Base-by-base conservation (phyloP, 1,139 yeast genomes). In the Blastobotrys persicus region DNA sequence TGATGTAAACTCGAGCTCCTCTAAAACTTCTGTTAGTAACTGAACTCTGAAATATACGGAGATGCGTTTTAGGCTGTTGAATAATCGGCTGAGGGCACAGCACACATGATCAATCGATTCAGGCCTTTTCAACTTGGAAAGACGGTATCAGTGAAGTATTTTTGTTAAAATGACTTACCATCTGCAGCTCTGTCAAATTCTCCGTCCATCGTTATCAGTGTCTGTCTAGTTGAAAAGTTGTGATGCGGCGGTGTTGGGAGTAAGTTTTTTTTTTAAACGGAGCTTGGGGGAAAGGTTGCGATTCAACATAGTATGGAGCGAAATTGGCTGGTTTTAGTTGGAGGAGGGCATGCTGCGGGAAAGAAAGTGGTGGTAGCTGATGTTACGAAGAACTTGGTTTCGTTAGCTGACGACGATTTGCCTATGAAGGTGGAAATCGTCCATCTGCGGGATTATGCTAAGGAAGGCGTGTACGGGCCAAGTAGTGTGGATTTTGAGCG, bases 331-430 rank as follows among this genome's bases (percentile, higher is more conserved):
- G 74, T 84, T 1, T 72, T 84, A 16, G 73, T 85, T 35, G 92
- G 84, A 1, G 92, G 94, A 6, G 92, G 92, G 2, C 88, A 83
- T 63, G 83, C 83, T 28, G 75, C 88, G 11, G 92, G 91, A 0
- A 82, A 82, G 55, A 62, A 59, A 40, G 59, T 65, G 2, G 66
- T 67, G 6, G 55, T 67, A 19, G 42, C 46, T 9, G 65, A 63
- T 23, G 51, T 67, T n/a, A 51, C 51, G 19, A 43, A 41, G n/a
- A 33, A 43, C 18, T 45, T 65, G 20, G 7, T 45, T 11, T 44
- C 41, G 23, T 37, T 55, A 20, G 42, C 53, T 38, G 44, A 49
- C 13, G 51, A 49, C 5, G 51, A 45, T 28, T 20, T 51, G 11
- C 51, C 51, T 1, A 45, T 57, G 13, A 33, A 53, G 18, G 51